These are phyloP conservation scores for Daedaleopsis sinensis DNA, from an alignment of 768 basidiomycete species.

Conservation along the genomic window DNA sequence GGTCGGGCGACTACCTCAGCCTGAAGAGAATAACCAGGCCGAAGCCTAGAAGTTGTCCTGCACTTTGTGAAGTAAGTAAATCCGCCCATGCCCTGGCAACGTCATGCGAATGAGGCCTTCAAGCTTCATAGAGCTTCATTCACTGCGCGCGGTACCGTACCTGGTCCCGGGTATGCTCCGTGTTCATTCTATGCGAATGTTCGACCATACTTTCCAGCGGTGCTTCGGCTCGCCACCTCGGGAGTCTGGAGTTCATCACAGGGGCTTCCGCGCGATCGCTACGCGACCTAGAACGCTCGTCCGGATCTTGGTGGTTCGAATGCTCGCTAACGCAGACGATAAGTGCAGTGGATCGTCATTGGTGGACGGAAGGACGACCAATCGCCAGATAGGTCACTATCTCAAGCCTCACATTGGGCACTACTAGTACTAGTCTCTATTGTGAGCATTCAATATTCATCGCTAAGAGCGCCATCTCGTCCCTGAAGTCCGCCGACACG, in stretches of 20 bases:
- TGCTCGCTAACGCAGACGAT: neutral
- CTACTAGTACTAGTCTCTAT: too few species aligned
- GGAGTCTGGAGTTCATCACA: neutral
- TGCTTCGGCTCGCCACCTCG: neutral
- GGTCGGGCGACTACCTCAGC: too few species aligned
- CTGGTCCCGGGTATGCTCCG: constrained; percentile 23
- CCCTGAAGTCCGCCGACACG: too few species aligned
- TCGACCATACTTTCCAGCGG: neutral
- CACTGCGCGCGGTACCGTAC: neutral
- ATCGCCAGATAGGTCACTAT: neutral
- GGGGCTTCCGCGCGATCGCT: neutral
- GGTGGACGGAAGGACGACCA: neutral
- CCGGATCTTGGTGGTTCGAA: neutral
- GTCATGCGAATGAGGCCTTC: too few species aligned
- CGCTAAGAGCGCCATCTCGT: too few species aligned
- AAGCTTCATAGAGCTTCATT: neutral
- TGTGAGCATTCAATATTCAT: too few species aligned
- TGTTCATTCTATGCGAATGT: constrained; percentile 15
- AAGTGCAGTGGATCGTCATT: neutral
- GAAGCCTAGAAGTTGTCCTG: too few species aligned
- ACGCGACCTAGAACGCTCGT: neutral
- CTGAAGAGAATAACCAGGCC: neutral
- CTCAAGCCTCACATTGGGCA: neutral
- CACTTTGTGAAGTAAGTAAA: neutral
- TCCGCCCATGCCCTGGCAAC: neutral